Base-by-base conservation (phyloP, 441 rosid species). In the Viola pubescens region DNA sequence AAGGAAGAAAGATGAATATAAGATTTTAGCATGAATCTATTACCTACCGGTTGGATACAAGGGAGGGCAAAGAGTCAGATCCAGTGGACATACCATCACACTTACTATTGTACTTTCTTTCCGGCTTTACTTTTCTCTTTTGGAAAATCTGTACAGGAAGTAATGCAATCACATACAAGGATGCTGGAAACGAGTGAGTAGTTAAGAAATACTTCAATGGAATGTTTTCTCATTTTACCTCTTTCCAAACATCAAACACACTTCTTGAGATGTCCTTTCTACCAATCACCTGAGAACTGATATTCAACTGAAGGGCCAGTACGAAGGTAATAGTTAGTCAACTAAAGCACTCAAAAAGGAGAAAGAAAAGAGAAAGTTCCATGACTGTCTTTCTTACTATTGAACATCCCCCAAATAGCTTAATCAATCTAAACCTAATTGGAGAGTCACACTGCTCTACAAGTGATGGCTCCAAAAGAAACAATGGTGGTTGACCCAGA, bases 181-280 rank as follows among this genome's bases (percentile, higher is more conserved):
- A 60, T 70, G 60, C 48, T 43, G 53, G 56, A 70, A 58, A 68
- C 47, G 19, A 49, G 66, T 54, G 42, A 66, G 54, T 49, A 52
- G 48, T 53, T 44, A 39, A 48, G 44, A 48, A 55, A 51, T 50
- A 61, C 52, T 59, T 45, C 38, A 62, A 37, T 3, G 26, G 7
- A 49, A 34, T 64, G 59, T 37, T 44, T 69, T 44, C 47, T 48
- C 49, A 34, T 40, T 39, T 58, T 70, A 91, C 99, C 98, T 91
- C 99, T 77, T 87, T 94, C 99, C 98, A 94, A 72, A 94, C 73
- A 64, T 94, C 97, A 78, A 87, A 94, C 63, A 83, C 75, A 79
- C 82, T 82, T 75, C 80, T 85, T 62, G 92, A 88, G 69, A 88
- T 72, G 73, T 94, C 98, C 81, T 94, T 94, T 58, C 77, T 81